Evolutionary conservation across 2,329 filamentous ascomycete genomes (phyloP), one percentile per base, ranked within the genome.

Genomic region (Fusarium scirpi): DNA sequence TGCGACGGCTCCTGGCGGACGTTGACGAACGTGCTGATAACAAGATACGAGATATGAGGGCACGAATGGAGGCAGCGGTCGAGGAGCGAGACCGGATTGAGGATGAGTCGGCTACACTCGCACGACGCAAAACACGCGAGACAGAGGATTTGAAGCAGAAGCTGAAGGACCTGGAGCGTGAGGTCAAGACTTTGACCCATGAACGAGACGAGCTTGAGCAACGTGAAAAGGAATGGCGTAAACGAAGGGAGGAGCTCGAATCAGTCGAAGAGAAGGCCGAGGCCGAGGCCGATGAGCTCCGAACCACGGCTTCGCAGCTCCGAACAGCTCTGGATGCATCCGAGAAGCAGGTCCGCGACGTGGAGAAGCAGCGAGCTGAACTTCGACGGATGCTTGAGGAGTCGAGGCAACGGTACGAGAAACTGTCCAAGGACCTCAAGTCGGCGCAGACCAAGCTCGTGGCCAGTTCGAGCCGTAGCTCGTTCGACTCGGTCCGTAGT

Each of bases 31-130:
- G 93, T 12, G 90, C 94, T 2, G 94, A 98, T 71, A 85, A 85
- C 65, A 92, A 94, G 76, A 88, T 97, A 20, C 90, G 93, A 29
- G 95, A 98, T 70, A 96, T 97, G 90, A 91, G 93, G 57, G 90
- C 93, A 62, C 90, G 92, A 4, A 91, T 98, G 86, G 95, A 98
- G 76, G 86, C 92, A 2, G 94, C 94, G 0, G 87, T 97, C n/a
- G 94, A 98, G 78, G 96, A 99, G 80, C 89, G 96, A 20, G 96
- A 99, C 78, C 90, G 94, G 4, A 91, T 94, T 4, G 95, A 99
- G 80, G 94, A 98, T 68, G 94, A 98, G 81, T 90, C 94, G 5
- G 93, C 90, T 75, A 92, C 90, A 0, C 86, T 92, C 51, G 92
- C 91, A 15, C 87, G 95, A 55, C 88, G 92, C 45, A 90, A 91